Base-by-base conservation (phyloP, 1,284 basidiomycete species). In the Apiotrichum laibachii region DNA sequence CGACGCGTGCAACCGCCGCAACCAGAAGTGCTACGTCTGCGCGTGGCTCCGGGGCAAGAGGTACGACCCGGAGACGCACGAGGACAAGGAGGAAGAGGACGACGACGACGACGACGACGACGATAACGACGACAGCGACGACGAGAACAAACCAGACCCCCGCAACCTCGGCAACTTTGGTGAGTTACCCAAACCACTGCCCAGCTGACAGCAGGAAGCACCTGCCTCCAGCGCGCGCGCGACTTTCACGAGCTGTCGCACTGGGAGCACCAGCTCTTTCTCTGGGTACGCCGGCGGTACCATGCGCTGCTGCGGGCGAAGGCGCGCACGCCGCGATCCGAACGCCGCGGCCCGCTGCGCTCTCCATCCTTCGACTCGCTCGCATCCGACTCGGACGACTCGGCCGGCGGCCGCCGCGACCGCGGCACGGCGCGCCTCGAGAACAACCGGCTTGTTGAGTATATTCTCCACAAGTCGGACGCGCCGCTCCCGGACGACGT, bases 201-300 rank as follows among this genome's bases (percentile, higher is more conserved):
- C 10, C 8, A 2, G 47, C 47, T 48, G 22, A 42, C 35, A 9
- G 1, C 42, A 56, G 46, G 56, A 13, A 51, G 40, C 31, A 15
- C 35, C 1, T 59, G 57, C 37, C 43, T 59, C 26, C 12, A 37
- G 21, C 53, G 57, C 35, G 35, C 57, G 7, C n/a, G 31, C 10
- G 21, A 35, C n/a, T 59, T 51, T 42, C 57, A 59, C 49, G 53
- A 46, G 18, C 81, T 85, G 68, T 71, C 80, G 10, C 79, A 55
- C 55, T 53, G 45, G 72, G 73, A 76, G 59, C 55, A 68, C 48
- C 58, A 50, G 16, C 57, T 76, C 13, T 75, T 63, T 55, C 46
- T 58, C 35, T 51, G 63, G 2, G 62, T 75, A 43, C 55, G 59
- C 18, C 51, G 47, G 2, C 63, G 63, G 19, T 73, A 72, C 56